Percentiles rank a stretch among this genome's conserved stretches.
Evolutionary conservation across 176 grass and related monocot species (phyloP).

Genomic region (Poa annua): DNA sequence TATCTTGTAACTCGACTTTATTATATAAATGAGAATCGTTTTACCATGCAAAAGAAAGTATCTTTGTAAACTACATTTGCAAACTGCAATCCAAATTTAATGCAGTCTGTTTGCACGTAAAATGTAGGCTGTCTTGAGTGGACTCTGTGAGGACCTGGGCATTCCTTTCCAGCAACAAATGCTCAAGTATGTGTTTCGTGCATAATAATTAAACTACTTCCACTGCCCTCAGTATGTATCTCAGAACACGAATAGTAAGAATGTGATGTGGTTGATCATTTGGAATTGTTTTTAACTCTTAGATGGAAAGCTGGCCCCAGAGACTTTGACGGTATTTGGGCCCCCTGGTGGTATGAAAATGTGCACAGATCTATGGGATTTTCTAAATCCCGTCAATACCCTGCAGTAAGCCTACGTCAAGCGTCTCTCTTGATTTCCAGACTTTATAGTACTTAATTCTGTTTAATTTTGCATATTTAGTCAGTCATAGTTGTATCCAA

Average conservation of each 20-base stretch:
- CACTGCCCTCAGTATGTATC: neutral
- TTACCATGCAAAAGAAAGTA: too few relatives aligned
- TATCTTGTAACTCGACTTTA: too few relatives aligned
- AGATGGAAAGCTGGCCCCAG: slow-evolving; percentile 96
- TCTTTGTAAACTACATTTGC: slow-evolving; percentile 32
- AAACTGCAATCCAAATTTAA: neutral
- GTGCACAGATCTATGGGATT: slow-evolving; percentile 92
- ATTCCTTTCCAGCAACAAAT: slow-evolving; percentile 92
- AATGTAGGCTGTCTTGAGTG: slow-evolving; percentile 69
- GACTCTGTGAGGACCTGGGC: slow-evolving; percentile 81
- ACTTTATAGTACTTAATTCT: slow-evolving; percentile 20
- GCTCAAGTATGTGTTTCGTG: slow-evolving; percentile 62
- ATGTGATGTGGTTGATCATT: slow-evolving; percentile 21
- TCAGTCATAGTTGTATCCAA: neutral
- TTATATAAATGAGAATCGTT: too few relatives aligned
- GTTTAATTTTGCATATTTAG: slow-evolving; percentile 16
- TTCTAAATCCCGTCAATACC: slow-evolving; percentile 50
- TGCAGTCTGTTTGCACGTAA: slow-evolving; percentile 23
- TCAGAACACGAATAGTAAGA: neutral
- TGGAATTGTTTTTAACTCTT: slow-evolving; percentile 33
- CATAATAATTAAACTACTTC: slow-evolving; percentile 1
- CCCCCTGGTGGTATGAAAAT: slow-evolving; percentile 93
- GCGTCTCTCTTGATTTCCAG: neutral
- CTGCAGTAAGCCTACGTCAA: slow-evolving; percentile 54
- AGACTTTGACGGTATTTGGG: slow-evolving; percentile 91